Evolutionary conservation across 331 rosid species (phyloP), one percentile per base, ranked within the genome.

Genomic region (Phaseolus coccineus): DNA sequence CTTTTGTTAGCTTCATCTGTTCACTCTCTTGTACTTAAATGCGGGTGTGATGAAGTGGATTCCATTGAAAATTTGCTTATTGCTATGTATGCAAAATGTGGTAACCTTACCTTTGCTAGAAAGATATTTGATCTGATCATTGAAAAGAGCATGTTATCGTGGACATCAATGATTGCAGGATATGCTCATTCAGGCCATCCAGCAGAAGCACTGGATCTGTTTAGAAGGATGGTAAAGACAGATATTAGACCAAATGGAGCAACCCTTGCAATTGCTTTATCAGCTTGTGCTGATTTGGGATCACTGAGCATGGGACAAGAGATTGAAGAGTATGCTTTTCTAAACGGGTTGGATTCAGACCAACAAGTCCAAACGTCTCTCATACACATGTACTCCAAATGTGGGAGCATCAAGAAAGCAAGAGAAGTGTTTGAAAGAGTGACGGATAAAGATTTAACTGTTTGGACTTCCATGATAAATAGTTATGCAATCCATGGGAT

Each of bases 201-300:
- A 37, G 2, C 8, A 22, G 90, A 87, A 83, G 87, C 90, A 73
- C 58, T 87, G 52, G 76, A 82, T 85, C 85, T 89, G 16, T 89
- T 85, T 74, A 46, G 83, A 69, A 79, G 71, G 87, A 56, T 84
- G 71, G 48, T 74, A 7, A 75, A 14, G 27, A 83, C 86, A 46
- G 84, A 83, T 57, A 31, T 66, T 12, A 76, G 46, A 79, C 93
- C 90, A 15, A 81, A 83, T 83, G 84, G 80, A 56, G 85, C 81
- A 63, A 89, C 81, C 5, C 48, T 87, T 56, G 85, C 87, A 9
- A 81, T 80, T 46, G 81, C 85, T 62, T 78, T 87, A 76, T 87
- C 89, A 15, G 88, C 89, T 76, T 89, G 90, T 81, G 93, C 90
- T 83, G 89, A 89, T 71, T 76, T 81, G 53, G 90, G 90, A 50